Evolutionary conservation across 306 rosid species (phyloP).

Genomic region (Mucuna pruriens): DNA sequence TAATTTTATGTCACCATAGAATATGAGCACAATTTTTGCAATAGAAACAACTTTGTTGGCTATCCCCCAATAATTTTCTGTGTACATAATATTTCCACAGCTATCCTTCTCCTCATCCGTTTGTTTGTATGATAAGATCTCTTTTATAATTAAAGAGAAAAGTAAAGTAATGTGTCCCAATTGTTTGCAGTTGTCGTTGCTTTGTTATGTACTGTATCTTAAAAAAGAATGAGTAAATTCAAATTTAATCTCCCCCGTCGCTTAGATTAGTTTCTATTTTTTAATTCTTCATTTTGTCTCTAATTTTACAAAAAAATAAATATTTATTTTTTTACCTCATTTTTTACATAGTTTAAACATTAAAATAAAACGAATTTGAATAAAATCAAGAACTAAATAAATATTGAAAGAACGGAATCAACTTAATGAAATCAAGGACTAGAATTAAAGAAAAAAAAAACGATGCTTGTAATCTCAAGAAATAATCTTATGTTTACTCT

Average conservation of each 20-base stretch:
- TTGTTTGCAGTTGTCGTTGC: conserved; percentile 1
- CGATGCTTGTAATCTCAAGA: too few relatives aligned
- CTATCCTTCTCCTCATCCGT: not conserved
- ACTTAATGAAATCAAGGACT: too few relatives aligned
- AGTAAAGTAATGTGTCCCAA: not conserved
- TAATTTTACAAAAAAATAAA: too few relatives aligned
- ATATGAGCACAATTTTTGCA: too few relatives aligned
- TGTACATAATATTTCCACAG: not conserved
- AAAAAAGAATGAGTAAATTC: not conserved
- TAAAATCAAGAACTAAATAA: too few relatives aligned
- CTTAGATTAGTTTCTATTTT: too few relatives aligned
- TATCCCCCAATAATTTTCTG: not conserved
- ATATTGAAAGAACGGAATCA: too few relatives aligned
- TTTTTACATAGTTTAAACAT: not conserved
- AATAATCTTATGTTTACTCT: too few relatives aligned
- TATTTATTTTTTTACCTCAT: not conserved
- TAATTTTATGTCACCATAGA: too few relatives aligned
- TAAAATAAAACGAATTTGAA: too few relatives aligned
- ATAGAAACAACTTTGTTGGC: too few relatives aligned
- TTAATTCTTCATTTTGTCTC: not conserved
- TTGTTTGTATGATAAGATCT: not conserved
- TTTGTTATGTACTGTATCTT: not conserved
- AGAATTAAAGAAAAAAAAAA: too few relatives aligned
- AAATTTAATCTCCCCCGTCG: not conserved
- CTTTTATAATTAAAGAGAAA: not conserved